A percentile compares a stretch with the other conserved stretches of the same genome.
Conservation (phyloP, 805 yeast genomes). For the Kodamaea laetipori region DNA sequence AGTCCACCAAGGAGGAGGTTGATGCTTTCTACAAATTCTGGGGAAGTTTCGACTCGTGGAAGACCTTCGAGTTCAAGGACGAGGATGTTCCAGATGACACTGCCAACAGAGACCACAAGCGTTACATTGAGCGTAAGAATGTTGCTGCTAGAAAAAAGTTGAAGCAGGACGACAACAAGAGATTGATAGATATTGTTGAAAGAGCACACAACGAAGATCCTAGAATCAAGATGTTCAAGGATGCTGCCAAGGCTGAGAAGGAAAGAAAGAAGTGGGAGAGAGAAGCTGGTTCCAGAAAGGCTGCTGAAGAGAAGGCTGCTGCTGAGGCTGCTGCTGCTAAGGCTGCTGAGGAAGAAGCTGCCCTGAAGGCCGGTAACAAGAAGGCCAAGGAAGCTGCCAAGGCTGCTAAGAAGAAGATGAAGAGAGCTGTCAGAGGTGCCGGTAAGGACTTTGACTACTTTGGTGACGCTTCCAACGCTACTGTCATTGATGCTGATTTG, state of each 20-base stretch:
- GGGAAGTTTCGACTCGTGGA: slow-evolving; percentile 96
- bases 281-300: slow-evolving; percentile 96
- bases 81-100: slow-evolving; percentile 99
- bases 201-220: slow-evolving; percentile 91
- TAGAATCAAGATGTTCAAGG: slow-evolving; percentile 90
- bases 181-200: slow-evolving; percentile 82
- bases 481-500: slow-evolving; percentile 74
- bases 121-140: slow-evolving; percentile 97
- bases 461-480: slow-evolving; percentile 71
- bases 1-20: slow-evolving; percentile 75
- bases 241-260: slow-evolving; percentile 91
- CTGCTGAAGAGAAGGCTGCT: slow-evolving; percentile 89
- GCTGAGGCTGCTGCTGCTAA: slow-evolving; percentile 79
- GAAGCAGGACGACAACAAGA: slow-evolving; percentile 95
- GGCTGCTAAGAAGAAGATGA: slow-evolving; percentile 97
- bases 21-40: slow-evolving; percentile 89
- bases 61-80: slow-evolving; percentile 95
- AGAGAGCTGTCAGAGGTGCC: slow-evolving; percentile 79
- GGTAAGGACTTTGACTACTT: slow-evolving; percentile 85
- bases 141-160: slow-evolving; percentile 94
- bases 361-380: slow-evolving; percentile 63
- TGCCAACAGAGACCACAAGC: slow-evolving; percentile 98
- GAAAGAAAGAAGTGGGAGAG: slow-evolving; percentile 96
- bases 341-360: slow-evolving; percentile 71
- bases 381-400: slow-evolving; percentile 94